Evolutionary conservation across 2,329 filamentous ascomycete species (phyloP).

Genomic region (Coniella lustricola): DNA sequence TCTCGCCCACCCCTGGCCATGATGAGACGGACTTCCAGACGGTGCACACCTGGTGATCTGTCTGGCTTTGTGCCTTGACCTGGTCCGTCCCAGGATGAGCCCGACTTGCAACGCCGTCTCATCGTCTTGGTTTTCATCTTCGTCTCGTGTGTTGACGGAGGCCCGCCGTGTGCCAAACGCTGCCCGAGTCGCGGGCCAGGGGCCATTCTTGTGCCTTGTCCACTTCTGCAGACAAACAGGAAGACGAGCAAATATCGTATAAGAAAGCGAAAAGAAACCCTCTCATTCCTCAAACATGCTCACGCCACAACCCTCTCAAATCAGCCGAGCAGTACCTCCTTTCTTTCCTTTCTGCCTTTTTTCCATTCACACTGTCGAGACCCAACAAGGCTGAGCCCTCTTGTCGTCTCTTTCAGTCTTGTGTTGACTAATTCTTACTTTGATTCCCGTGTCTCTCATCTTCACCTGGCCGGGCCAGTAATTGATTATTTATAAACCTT

Average conservation of each 20-base stretch:
- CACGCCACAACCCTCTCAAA: slow-evolving; percentile 12
- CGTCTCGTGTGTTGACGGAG: background rate
- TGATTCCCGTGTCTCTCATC: no score
- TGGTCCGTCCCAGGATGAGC: background rate
- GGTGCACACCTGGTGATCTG: background rate
- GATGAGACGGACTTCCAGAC: slow-evolving; percentile 1
- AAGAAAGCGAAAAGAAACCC: slow-evolving; percentile 6
- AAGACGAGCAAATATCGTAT: slow-evolving; percentile 6
- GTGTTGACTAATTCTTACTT: background rate
- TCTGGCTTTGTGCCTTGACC: background rate
- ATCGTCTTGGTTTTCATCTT: background rate
- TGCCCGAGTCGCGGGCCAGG: background rate
- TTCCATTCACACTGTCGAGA: slow-evolving; percentile 1
- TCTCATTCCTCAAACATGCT: slow-evolving; percentile 11
- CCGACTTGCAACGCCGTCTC: background rate
- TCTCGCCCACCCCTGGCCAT: background rate
- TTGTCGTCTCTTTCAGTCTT: background rate
- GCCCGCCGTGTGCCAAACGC: background rate
- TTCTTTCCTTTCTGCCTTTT: background rate
- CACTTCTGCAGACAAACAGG: background rate
- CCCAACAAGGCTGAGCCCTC: background rate
- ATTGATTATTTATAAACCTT: slow-evolving; percentile 1
- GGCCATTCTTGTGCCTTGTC: background rate
- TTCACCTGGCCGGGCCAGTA: slow-evolving; percentile 13
- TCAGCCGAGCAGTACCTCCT: slow-evolving; percentile 6